Base-by-base conservation (phyloP, 1,284 basidiomycete species). In the Golubevia sp. region DNA sequence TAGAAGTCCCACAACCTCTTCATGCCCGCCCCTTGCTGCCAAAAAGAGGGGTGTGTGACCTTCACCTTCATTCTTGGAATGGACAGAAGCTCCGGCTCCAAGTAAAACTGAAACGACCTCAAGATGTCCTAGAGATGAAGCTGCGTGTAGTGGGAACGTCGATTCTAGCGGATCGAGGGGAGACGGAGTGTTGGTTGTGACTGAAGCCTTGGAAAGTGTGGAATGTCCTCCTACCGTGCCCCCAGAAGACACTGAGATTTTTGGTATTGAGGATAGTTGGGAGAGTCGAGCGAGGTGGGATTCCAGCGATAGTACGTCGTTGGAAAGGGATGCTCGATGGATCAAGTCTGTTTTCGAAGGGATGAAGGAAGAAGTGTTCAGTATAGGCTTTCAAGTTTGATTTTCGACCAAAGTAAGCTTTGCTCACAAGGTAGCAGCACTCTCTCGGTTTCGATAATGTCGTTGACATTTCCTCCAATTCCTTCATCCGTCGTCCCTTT, bases 61-160 rank as follows among this genome's bases (percentile, higher is more conserved):
- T 49, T 92, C 85, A 2, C 84, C 82, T 74, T 94, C 92, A 51
- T 92, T 87, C 7, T 75, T 64, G 4, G 91, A 85, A 83, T 96
- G 94, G 8, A 97, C 93, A n/a, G 92, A 86, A 1, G 92, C 92
- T 1, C 94, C 94, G 0, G 89, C 88, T 63, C 89, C 86, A 34
- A 97, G 86, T 34, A 97, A 85, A 44, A 88, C 76, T 30, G 87
- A 85, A 25, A 90, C 88, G 56, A 89, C 88, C 4, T 81, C 83
- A 0, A 84, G 69, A 66, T 88, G 88, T 0, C 91, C 92, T 58
- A 90, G 89, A 44, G 94, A 82, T 49, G 91, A 88, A 1, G 93
- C 92, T 21, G 91, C 88, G 74, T 96, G 94, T 48, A 96, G 84
- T 3, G 93, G 91, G 7, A 91, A 89, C 61, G 70, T 27, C 24